Evolutionary conservation across 2,329 filamentous ascomycete species (phyloP).

Genomic region (Ceratocystis ficicola): DNA sequence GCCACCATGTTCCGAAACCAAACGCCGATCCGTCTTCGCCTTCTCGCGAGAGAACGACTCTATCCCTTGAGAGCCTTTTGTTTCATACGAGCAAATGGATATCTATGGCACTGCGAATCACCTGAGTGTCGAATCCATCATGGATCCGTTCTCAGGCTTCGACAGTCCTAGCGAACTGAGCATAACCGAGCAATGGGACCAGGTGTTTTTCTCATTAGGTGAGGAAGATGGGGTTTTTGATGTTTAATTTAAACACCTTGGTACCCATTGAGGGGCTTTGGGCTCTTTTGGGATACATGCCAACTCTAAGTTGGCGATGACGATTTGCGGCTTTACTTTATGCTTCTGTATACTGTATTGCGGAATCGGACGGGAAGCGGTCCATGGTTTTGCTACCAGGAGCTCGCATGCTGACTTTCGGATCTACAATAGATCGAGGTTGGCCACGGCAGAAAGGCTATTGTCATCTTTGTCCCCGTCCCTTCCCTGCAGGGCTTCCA

Average conservation of each 20-base stretch:
- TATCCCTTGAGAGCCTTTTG: conserved; percentile 15
- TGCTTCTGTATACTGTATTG: conserved; percentile 25
- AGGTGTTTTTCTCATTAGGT: conserved; percentile 4
- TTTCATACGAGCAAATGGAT: neutral
- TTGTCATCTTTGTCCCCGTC: conserved; percentile 99
- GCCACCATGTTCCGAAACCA: conserved; percentile 21
- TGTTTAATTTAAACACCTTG: neutral
- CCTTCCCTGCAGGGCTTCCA: conserved; percentile 97
- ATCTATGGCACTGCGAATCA: neutral
- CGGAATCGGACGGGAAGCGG: conserved; percentile 65
- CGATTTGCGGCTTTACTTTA: conserved; percentile 25
- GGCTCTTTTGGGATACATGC: conserved; percentile 19
- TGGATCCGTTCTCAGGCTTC: neutral
- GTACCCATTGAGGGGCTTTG: conserved; percentile 5
- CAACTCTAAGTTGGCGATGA: conserved; percentile 23
- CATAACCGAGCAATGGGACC: conserved; percentile 8
- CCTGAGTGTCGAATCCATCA: conserved; percentile 7
- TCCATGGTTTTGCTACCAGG: conserved; percentile 55
- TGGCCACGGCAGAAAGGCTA: conserved; percentile 99
- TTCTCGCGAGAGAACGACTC: conserved; percentile 16
- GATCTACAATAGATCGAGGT: conserved; percentile 85
- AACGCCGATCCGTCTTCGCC: conserved; percentile 21
- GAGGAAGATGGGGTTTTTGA: conserved; percentile 15
- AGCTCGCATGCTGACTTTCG: conserved; percentile 64
- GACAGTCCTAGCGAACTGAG: conserved; percentile 16